A percentile compares a stretch with the other conserved stretches of the same genome.
Conservation (phyloP, 1,284 basidiomycete species). For the Phylloporus sp. region DNA sequence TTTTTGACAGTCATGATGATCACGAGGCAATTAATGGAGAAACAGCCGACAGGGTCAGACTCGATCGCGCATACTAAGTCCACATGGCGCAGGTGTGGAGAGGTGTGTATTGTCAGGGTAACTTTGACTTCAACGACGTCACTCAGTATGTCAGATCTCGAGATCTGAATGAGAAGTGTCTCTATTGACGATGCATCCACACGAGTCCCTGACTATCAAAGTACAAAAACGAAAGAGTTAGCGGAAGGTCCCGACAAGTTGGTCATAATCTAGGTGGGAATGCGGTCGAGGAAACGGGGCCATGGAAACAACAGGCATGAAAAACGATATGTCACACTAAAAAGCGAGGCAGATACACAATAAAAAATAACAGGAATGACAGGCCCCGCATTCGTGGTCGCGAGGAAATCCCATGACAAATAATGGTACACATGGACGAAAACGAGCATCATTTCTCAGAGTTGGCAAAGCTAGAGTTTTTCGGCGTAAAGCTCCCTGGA, state of each 20-base stretch:
- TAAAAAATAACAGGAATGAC: slow-evolving; percentile 36
- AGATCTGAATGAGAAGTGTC: not conserved
- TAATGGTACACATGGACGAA: slow-evolving; percentile 7
- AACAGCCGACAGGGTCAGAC: not conserved
- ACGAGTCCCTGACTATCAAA: slow-evolving; percentile 2
- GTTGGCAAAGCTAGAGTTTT: slow-evolving; percentile 37
- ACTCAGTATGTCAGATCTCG: not conserved
- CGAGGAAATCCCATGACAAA: slow-evolving; percentile 17
- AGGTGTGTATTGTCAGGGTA: no score
- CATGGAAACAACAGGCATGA: not conserved
- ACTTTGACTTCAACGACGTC: not conserved
- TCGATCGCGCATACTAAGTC: not conserved
- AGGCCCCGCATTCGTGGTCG: slow-evolving; percentile 27
- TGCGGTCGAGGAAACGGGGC: not conserved
- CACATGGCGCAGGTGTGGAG: not conserved
- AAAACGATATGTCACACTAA: slow-evolving; percentile 11
- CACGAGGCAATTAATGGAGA: not conserved
- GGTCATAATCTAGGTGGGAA: slow-evolving; percentile 1
- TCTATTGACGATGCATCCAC: slow-evolving; percentile 6
- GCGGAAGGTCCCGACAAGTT: slow-evolving; percentile 1
- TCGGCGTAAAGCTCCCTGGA: slow-evolving; percentile 32
- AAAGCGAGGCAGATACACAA: slow-evolving; percentile 33
- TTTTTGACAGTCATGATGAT: not conserved
- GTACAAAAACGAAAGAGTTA: slow-evolving; percentile 2
- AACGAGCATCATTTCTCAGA: slow-evolving; percentile 37